These are phyloP conservation scores for Claviceps arundinis DNA, from an alignment of 2,329 filamentous ascomycete genomes.

Conservation along the genomic window DNA sequence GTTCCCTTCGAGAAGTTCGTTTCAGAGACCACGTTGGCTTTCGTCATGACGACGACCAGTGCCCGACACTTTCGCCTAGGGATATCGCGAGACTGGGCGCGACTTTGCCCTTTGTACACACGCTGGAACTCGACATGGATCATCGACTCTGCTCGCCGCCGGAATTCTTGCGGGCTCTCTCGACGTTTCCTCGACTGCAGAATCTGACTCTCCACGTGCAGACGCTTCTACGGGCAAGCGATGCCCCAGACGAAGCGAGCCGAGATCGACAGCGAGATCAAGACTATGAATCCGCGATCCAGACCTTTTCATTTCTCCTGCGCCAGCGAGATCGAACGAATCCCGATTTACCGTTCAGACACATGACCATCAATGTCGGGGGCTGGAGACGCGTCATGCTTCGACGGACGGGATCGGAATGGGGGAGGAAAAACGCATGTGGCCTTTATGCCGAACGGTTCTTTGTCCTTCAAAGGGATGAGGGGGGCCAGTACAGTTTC, in stretches of 20 bases:
- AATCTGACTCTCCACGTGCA: conserved; percentile 31
- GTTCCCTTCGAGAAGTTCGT: conserved; percentile 23
- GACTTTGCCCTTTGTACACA: conserved; percentile 20
- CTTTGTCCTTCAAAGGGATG: conserved; percentile 26
- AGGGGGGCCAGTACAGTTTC: conserved; percentile 10
- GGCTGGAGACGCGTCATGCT: conserved; percentile 34
- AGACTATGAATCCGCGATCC: conserved; percentile 24
- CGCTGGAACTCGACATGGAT: conserved; percentile 36
- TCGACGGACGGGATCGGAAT: conserved; percentile 26
- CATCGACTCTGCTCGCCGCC: conserved; percentile 19
- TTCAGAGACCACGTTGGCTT: conserved; percentile 14
- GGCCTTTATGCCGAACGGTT: conserved; percentile 35
- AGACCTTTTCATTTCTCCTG: conserved; percentile 21
- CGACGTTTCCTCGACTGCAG: conserved; percentile 25
- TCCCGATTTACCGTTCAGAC: conserved; percentile 19
- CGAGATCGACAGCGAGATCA: conserved; percentile 25
- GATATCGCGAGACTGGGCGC: conserved; percentile 22
- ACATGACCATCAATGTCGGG: conserved; percentile 33
- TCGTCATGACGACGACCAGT: not conserved
- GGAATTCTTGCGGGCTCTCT: conserved; percentile 25
- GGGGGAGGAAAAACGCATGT: conserved; percentile 25
- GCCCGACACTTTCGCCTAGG: conserved; percentile 19
- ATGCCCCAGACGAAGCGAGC: conserved; percentile 11
- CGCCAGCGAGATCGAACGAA: conserved; percentile 13
- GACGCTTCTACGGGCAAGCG: conserved; percentile 24